Evolutionary conservation across 805 yeast genomes (phyloP).

Genomic region (Starmerella bacillaris): DNA sequence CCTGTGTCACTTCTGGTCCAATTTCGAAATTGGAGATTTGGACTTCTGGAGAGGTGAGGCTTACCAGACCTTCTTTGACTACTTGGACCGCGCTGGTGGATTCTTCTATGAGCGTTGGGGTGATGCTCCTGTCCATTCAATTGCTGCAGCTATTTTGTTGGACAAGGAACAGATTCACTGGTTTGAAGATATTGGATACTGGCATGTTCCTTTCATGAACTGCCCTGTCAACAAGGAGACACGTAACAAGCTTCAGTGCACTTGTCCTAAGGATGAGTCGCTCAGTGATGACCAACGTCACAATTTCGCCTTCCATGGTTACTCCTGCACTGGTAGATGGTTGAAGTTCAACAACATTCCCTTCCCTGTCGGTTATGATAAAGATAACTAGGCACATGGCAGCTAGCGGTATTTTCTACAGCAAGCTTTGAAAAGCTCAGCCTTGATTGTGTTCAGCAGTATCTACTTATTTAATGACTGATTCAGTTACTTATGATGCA

Average conservation of each 20-base stretch:
- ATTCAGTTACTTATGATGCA: no score
- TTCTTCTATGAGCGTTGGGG: constrained; percentile 86
- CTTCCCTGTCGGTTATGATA: constrained; percentile 21
- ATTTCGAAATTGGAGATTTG: constrained; percentile 59
- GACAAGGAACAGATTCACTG: constrained; percentile 43
- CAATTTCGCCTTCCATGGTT: constrained; percentile 26
- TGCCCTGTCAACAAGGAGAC: constrained; percentile 40
- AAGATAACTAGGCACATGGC: no score
- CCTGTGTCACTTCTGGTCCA: constrained; percentile 77
- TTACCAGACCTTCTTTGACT: constrained; percentile 43
- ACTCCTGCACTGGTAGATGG: constrained; percentile 25
- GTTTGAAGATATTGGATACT: constrained; percentile 60
- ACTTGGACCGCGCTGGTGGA: constrained; percentile 52
- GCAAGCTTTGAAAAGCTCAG: no score
- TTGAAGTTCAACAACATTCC: constrained; percentile 19
- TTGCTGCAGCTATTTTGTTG: constrained; percentile 48
- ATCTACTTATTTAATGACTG: no score
- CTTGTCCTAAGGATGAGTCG: constrained; percentile 44
- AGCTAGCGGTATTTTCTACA: no score
- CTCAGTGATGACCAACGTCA: constrained; percentile 18
- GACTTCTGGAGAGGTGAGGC: constrained; percentile 44
- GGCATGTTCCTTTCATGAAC: constrained; percentile 41
- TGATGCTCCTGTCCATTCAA: constrained; percentile 78
- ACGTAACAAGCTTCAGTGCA: constrained; percentile 44
- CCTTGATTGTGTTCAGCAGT: no score